phyloP scores from a whole-genome alignment of 208 protist species.

The Borovskyia barvae region DNA sequence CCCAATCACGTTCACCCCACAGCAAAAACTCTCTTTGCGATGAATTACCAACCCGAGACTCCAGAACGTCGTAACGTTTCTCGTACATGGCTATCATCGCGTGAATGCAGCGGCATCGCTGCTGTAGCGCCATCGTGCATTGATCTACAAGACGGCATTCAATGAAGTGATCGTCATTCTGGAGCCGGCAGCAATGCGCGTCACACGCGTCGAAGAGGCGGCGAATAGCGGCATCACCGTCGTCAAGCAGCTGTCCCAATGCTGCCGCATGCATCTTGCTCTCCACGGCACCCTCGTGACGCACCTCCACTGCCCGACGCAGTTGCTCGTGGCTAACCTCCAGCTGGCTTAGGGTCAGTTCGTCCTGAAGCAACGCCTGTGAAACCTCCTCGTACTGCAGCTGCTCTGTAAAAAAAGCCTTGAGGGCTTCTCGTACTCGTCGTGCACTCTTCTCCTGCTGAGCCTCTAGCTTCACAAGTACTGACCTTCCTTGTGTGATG shows the following conservation, averaged over 20 bases:
- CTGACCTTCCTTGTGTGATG: conserved; percentile 30
- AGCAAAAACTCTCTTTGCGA: conserved; percentile 78
- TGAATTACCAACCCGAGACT: conserved; percentile 8
- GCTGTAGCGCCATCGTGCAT: conserved; percentile 37
- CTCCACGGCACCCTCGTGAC: conserved; percentile 28
- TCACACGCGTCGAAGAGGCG: conserved; percentile 51
- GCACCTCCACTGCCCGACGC: conserved; percentile 26
- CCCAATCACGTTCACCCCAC: conserved; percentile 58
- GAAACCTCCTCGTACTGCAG: conserved; percentile 52
- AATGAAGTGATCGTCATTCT: conserved; percentile 54
- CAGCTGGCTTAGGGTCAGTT: conserved; percentile 55
- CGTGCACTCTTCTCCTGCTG: conserved; percentile 70
- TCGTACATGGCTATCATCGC: conserved; percentile 63
- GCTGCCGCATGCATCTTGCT: conserved; percentile 15
- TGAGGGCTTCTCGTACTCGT: conserved; percentile 70
- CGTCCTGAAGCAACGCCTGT: conserved; percentile 59
- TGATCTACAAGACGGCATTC: conserved; percentile 46
- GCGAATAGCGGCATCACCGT: conserved; percentile 34
- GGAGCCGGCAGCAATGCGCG: conserved; percentile 38
- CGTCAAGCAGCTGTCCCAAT: conserved; percentile 28
- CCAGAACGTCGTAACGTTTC: conserved; percentile 43
- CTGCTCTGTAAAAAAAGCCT: conserved; percentile 75
- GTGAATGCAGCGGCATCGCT: conserved; percentile 57
- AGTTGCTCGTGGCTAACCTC: conserved; percentile 60
- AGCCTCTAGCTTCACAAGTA: conserved; percentile 39